Conservation (phyloP, 208 protist genomes). For the Leptomonas seymouri region DNA sequence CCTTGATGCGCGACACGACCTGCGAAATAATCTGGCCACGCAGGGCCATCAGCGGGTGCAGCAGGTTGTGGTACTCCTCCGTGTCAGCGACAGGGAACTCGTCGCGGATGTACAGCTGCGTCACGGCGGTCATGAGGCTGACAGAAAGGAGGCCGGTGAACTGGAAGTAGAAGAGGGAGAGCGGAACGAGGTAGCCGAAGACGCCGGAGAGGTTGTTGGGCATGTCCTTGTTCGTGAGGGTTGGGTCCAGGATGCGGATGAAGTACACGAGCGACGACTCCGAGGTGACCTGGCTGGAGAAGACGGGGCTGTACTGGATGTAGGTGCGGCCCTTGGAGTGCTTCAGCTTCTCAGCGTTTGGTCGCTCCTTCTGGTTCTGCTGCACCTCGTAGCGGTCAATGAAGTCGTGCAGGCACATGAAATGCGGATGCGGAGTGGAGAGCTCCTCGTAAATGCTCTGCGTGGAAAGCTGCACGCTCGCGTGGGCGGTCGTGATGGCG, state of each 20-base stretch:
- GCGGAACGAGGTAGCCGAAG: conserved; percentile 76
- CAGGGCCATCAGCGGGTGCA: conserved; percentile 69
- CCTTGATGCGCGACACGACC: conserved; percentile 57
- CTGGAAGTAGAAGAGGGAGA: conserved; percentile 87
- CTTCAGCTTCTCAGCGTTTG: conserved; percentile 53
- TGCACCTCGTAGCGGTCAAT: conserved; percentile 44
- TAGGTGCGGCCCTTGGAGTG: conserved; percentile 82
- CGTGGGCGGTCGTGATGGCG: conserved; percentile 68
- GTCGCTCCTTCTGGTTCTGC: conserved; percentile 30
- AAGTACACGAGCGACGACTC: conserved; percentile 80
- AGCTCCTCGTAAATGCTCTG: conserved; percentile 77
- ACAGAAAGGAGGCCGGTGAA: conserved; percentile 79
- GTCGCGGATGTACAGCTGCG: conserved; percentile 86
- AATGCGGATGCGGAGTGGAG: conserved; percentile 43
- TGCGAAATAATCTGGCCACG: conserved; percentile 79
- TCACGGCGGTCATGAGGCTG: conserved; percentile 81
- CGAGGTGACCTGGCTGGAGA: conserved; percentile 43
- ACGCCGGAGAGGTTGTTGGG: conserved; percentile 75
- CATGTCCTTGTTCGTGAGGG: conserved; percentile 56
- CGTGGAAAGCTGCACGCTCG: conserved; percentile 44
- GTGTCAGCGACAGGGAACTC: conserved; percentile 80
- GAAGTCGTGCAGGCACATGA: conserved; percentile 60
- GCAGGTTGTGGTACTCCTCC: conserved; percentile 63
- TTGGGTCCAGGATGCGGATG: conserved; percentile 65
- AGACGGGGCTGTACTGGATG: conserved; percentile 81